Evolutionary conservation across 1,284 basidiomycete genomes (phyloP).

Genomic region (Rhodotorula sp.): DNA sequence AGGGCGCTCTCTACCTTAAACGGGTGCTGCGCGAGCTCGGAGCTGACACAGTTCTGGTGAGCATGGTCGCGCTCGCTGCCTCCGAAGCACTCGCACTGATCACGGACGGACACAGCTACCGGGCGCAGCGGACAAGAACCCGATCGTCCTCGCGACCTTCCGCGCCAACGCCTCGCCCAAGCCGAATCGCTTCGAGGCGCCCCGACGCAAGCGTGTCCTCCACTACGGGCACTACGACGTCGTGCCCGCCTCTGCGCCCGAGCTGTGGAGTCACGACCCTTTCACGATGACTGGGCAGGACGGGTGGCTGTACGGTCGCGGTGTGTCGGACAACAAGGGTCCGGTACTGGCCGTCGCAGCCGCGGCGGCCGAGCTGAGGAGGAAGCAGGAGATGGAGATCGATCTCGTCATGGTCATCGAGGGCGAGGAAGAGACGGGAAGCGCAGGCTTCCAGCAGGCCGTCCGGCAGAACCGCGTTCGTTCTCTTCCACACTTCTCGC

Average conservation of each 20-base stretch:
- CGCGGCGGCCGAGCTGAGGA: conserved; percentile 78
- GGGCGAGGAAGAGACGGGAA: conserved; percentile 94
- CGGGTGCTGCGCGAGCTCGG: conserved; percentile 84
- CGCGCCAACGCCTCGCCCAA: conserved; percentile 55
- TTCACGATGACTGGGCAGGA: conserved; percentile 80
- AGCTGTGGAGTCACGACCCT: conserved; percentile 81
- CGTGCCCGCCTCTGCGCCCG: conserved; percentile 66
- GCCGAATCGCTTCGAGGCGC: conserved; percentile 29
- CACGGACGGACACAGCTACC: conserved; percentile 39
- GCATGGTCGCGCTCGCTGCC: conserved; percentile 46
- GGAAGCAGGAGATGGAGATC: conserved; percentile 70
- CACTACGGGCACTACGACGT: conserved; percentile 97
- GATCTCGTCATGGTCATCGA: conserved; percentile 91
- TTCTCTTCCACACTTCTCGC: not conserved
- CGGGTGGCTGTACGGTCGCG: conserved; percentile 91
- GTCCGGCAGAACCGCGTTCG: conserved; percentile 72
- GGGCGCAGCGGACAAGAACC: conserved; percentile 58
- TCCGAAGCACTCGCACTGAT: not conserved
- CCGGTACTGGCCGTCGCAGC: conserved; percentile 89
- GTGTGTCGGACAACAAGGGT: conserved; percentile 65
- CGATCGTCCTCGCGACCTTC: conserved; percentile 83
- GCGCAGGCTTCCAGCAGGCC: conserved; percentile 75
- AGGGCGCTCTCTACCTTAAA: conserved; percentile 85
- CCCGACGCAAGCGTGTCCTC: conserved; percentile 62
- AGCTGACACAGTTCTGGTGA: conserved; percentile 67